Conservation (phyloP, 768 basidiomycete species). For the Mycena epipterygia region DNA sequence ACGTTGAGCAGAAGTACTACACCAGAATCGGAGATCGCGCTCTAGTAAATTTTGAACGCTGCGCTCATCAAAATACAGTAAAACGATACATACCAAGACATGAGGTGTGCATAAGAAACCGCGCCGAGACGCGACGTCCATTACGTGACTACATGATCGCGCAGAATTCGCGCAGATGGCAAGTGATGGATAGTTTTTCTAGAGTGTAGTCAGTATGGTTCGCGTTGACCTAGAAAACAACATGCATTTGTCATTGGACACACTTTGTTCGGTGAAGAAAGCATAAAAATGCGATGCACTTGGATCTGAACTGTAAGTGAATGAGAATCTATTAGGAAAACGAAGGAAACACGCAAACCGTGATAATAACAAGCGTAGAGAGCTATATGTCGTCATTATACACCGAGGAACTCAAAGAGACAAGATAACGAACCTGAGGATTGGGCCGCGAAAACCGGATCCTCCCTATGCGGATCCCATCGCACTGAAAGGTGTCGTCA, state of each 20-base stretch:
- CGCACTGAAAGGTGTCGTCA: conserved; percentile 40
- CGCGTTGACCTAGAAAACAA: background rate
- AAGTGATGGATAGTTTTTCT: conserved; percentile 64
- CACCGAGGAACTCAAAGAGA: background rate
- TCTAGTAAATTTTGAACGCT: background rate
- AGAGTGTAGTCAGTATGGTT: conserved; percentile 17
- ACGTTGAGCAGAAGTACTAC: conserved; percentile 17
- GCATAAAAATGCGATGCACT: conserved; percentile 78
- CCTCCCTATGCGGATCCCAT: conserved; percentile 42
- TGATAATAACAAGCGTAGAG: conserved; percentile 40
- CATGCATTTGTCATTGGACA: background rate
- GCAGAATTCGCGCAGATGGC: conserved; percentile 83
- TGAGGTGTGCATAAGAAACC: conserved; percentile 13
- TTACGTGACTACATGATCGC: conserved; percentile 71
- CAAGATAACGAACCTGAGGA: background rate
- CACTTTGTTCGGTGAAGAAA: conserved; percentile 51
- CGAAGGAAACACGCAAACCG: background rate
- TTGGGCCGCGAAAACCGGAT: conserved; percentile 35
- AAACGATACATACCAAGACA: conserved; percentile 10
- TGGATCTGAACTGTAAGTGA: conserved; percentile 58
- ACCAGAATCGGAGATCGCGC: conserved; percentile 1
- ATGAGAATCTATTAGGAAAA: background rate
- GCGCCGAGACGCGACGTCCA: conserved; percentile 53
- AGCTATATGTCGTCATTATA: conserved; percentile 18
- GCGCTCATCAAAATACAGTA: background rate